Conservation (phyloP, 2,329 filamentous ascomycete genomes). For the Hypoxylon sp. region DNA sequence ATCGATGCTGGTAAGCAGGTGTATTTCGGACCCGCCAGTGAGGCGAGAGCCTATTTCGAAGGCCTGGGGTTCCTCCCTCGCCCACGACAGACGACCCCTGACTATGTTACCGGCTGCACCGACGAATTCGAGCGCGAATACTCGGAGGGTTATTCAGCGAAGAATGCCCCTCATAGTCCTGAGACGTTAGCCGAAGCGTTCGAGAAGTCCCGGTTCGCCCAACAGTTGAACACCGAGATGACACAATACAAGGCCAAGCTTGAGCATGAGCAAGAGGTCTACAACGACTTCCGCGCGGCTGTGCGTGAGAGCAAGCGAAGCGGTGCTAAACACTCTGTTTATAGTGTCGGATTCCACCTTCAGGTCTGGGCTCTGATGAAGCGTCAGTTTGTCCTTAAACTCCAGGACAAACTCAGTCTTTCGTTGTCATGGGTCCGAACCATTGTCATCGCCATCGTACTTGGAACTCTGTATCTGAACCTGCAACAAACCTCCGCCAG, state of each 20-base stretch:
- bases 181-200: slow-evolving; percentile 79
- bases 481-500: slow-evolving; percentile 76
- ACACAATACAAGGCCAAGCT: slow-evolving; percentile 75
- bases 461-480: slow-evolving; percentile 84
- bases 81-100: slow-evolving; percentile 83
- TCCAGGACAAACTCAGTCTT: slow-evolving; percentile 87
- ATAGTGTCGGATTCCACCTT: slow-evolving; percentile 85
- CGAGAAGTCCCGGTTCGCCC: slow-evolving; percentile 72
- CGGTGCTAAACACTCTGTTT: slow-evolving; percentile 81
- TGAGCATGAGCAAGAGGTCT: slow-evolving; percentile 73
- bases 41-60: slow-evolving; percentile 83
- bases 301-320: slow-evolving; percentile 85
- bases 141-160: slow-evolving; percentile 73
- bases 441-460: slow-evolving; percentile 82
- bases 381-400: slow-evolving; percentile 87
- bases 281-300: slow-evolving; percentile 83
- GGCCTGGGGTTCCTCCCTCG: slow-evolving; percentile 80
- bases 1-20: slow-evolving; percentile 83
- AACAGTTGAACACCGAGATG: slow-evolving; percentile 76
- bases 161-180: slow-evolving; percentile 78
- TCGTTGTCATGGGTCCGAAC: slow-evolving; percentile 77
- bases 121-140: slow-evolving; percentile 88
- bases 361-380: slow-evolving; percentile 89
- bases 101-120: slow-evolving; percentile 86
- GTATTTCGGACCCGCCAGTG: slow-evolving; percentile 78